A percentile compares a stretch with the other conserved stretches of the same genome.
Evolutionary conservation across 2,329 filamentous ascomycete species (phyloP).

Genomic region (Teratosphaeria pseudoeucalypti): DNA sequence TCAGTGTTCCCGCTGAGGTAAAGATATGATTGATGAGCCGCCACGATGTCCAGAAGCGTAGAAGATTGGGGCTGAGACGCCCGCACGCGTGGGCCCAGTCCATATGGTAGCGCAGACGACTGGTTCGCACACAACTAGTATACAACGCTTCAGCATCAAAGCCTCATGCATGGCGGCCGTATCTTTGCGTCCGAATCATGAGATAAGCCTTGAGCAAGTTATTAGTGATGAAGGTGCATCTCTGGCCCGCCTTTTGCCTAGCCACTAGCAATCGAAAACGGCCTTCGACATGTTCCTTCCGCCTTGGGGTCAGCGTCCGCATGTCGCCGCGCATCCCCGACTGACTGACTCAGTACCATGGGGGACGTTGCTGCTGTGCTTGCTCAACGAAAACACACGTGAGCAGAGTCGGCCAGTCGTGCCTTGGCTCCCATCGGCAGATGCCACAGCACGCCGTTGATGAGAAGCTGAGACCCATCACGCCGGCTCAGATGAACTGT

Average conservation of each 20-base stretch:
- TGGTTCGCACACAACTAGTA: background rate
- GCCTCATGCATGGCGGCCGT: too few species aligned
- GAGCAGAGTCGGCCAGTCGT: background rate
- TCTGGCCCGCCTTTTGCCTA: too few species aligned
- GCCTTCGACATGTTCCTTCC: too few species aligned
- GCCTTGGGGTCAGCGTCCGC: background rate
- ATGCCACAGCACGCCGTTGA: background rate
- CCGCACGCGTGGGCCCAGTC: background rate
- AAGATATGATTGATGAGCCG: slow-evolving; percentile 27
- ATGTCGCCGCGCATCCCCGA: background rate
- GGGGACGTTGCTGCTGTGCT: background rate
- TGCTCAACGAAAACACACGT: background rate
- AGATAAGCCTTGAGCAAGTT: too few species aligned
- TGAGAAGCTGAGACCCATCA: background rate
- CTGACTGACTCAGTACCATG: background rate
- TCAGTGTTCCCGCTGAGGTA: slow-evolving; percentile 35
- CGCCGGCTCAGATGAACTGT: background rate
- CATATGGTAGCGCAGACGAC: background rate
- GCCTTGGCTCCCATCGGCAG: background rate
- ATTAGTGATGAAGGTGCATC: too few species aligned
- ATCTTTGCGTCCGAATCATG: too few species aligned
- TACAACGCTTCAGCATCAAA: background rate
- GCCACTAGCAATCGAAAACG: too few species aligned
- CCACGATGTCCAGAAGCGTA: background rate
- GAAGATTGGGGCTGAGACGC: too few species aligned